Percentiles rank a stretch among this genome's conserved stretches.
These are phyloP conservation scores for Rhodomyrtus psidioides DNA, from an alignment of 441 rosid genomes.

Conservation along the genomic window DNA sequence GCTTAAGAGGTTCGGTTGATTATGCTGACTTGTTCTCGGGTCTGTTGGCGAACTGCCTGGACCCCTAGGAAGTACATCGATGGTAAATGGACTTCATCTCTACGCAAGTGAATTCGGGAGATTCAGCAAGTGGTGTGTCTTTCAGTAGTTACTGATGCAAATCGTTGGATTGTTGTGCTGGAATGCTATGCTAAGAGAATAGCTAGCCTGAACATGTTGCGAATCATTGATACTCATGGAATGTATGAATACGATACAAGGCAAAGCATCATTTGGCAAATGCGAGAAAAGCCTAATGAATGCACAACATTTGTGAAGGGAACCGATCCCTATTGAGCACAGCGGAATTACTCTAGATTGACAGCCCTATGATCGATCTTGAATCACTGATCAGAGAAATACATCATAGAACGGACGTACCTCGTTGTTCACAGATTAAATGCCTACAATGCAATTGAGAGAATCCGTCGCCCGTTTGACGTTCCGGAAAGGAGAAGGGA, in stretches of 20 bases:
- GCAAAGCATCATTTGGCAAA: not conserved
- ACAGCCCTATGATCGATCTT: no score
- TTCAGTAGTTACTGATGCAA: not conserved
- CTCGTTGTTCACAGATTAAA: no score
- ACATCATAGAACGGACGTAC: no score
- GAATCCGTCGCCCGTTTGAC: no score
- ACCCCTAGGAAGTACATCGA: not conserved
- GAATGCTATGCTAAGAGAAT: not conserved
- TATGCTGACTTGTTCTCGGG: not conserved
- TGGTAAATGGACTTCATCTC: not conserved
- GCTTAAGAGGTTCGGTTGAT: not conserved
- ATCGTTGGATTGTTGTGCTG: not conserved
- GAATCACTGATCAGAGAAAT: no score
- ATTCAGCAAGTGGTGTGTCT: not conserved
- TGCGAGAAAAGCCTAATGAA: not conserved
- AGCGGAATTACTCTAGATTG: no score
- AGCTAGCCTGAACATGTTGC: not conserved
- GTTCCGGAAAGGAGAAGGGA: no score
- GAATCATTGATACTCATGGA: not conserved
- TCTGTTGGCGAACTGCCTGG: not conserved
- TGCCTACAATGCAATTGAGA: no score
- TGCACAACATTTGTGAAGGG: not conserved
- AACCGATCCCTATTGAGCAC: no score
- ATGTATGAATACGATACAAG: not conserved
- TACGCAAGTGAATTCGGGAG: not conserved